Percentiles rank a stretch among this genome's conserved stretches.
Evolutionary conservation across 2,329 filamentous ascomycete genomes (phyloP).

Genomic region (Aspergillus ustus): DNA sequence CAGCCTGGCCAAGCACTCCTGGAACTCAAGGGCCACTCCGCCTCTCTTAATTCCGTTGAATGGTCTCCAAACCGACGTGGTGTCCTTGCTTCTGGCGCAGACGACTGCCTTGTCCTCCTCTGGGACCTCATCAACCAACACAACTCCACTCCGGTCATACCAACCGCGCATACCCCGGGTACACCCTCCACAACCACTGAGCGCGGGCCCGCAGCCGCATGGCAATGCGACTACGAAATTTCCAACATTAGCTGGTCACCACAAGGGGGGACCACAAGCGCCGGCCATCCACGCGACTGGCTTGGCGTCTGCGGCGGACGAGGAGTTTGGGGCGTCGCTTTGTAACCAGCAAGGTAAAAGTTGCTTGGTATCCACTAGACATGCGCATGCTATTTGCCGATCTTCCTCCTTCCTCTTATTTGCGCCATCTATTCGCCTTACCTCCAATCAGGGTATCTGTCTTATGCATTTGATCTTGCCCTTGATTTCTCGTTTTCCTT

Average conservation of each 20-base stretch:
- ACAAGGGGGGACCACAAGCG: conserved; percentile 40
- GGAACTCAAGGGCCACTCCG: conserved; percentile 86
- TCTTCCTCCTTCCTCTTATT: not conserved
- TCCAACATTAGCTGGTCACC: conserved; percentile 55
- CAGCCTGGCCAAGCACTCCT: conserved; percentile 94
- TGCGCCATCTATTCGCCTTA: not conserved
- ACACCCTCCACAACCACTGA: conserved; percentile 42
- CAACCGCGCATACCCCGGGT: conserved; percentile 30
- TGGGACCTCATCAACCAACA: conserved; percentile 86
- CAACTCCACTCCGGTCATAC: conserved; percentile 55
- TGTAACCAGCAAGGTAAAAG: conserved; percentile 29
- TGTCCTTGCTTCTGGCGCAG: conserved; percentile 85
- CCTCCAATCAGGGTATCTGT: not conserved
- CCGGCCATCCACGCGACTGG: conserved; percentile 44
- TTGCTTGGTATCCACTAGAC: conserved; percentile 22
- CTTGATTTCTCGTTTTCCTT: conserved; percentile 8
- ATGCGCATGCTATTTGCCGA: not conserved
- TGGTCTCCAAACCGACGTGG: conserved; percentile 90
- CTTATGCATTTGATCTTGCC: not conserved
- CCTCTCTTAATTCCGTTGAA: conserved; percentile 88
- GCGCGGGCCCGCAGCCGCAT: conserved; percentile 50
- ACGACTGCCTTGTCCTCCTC: conserved; percentile 87
- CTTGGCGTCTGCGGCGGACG: conserved; percentile 52
- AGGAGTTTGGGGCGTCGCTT: conserved; percentile 50
- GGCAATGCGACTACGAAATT: conserved; percentile 53